Evolutionary conservation across 345 rosid genomes (phyloP), one percentile per base, ranked within the genome.

Genomic region (Acer campestre): DNA sequence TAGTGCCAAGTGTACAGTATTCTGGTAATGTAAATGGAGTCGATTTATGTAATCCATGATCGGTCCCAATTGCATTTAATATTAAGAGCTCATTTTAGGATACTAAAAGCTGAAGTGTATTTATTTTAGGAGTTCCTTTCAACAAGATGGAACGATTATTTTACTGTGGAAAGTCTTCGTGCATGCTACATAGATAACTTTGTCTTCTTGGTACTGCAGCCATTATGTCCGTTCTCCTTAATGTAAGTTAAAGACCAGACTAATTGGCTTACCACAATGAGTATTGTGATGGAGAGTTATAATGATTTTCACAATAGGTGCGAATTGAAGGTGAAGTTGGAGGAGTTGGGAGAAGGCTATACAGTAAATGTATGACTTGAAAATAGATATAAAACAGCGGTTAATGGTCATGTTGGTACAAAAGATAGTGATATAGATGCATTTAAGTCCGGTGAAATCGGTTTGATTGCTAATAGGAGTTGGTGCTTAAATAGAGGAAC

Each of bases 1-100:
- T 62, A 10, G 61, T 6, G 7, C 23, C 55, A 20, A 10, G 14
- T 25, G 13, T 61, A 55, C 42, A 16, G 38, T 23, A 5, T 61
- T 74, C 68, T 62, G 42, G 25, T 8, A 61, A 17, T 74, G 69
- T 17, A 27, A 74, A 25, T 18, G 58, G 68, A 48, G 12, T 51
- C 46, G 42, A 14, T 25, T 27, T 25, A 46, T 62, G 61, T 46
- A 48, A 48, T 61, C 77, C 61, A 29, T 56, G 18, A 1, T 61
- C 13, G 1, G 17, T 29, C 27, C 11, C 3, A 10, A 40, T 2
- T 10, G 35, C 31, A 10, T 20, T 44, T 12, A 53, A 14, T 6
- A 23, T 8, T 7, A 42, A 7, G 3, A 14, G 59, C 16, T 49
- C 74, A 31, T 27, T 29, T 53, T 7, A 16, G 40, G 63, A 17